These are phyloP conservation scores for Sanguinoderma infundibulare DNA, from an alignment of 1,284 basidiomycete genomes.

Conservation along the genomic window DNA sequence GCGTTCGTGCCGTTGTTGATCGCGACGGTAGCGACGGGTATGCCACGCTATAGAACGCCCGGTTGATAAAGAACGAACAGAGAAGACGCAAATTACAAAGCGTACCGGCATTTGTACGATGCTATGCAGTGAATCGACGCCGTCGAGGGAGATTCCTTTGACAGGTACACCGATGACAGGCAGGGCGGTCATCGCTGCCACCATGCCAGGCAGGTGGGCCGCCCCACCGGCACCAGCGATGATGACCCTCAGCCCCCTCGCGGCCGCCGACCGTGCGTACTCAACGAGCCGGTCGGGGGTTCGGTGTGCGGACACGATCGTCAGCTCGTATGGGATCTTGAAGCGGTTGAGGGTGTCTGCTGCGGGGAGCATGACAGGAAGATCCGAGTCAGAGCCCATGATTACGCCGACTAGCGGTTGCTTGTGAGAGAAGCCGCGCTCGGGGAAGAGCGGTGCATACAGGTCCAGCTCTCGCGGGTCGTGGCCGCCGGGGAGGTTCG, in stretches of 20 bases:
- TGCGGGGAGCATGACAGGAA: conserved; percentile 91
- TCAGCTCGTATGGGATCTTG: conserved; percentile 89
- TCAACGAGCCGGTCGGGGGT: conserved; percentile 89
- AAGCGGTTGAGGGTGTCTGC: conserved; percentile 87
- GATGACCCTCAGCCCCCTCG: conserved; percentile 79
- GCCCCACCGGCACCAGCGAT: conserved; percentile 98
- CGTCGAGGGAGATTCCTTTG: conserved; percentile 92
- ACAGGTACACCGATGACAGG: conserved; percentile 98
- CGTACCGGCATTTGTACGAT: conserved; percentile 99
- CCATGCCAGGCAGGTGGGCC: conserved; percentile 98
- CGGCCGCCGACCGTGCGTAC: conserved; percentile 81
- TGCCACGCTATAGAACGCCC: conserved; percentile 72
- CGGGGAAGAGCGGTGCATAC: conserved; percentile 55
- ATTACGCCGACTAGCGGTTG: conserved; percentile 92
- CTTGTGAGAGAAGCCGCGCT: conserved; percentile 58
- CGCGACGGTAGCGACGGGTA: conserved; percentile 96
- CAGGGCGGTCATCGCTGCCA: conserved; percentile 90
- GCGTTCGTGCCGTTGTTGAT: conserved; percentile 98
- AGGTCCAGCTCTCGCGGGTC: conserved; percentile 53
- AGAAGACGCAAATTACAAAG: conserved; percentile 16
- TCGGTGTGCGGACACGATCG: conserved; percentile 95
- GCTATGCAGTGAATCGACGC: conserved; percentile 94
- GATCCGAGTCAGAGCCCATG: conserved; percentile 99
- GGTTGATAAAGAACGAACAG: conserved; percentile 6
- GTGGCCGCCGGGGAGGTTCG: conserved; percentile 61